Evolutionary conservation across 257 asterid genomes (phyloP), one percentile per base, ranked within the genome.

Genomic region (Solanum piurae): DNA sequence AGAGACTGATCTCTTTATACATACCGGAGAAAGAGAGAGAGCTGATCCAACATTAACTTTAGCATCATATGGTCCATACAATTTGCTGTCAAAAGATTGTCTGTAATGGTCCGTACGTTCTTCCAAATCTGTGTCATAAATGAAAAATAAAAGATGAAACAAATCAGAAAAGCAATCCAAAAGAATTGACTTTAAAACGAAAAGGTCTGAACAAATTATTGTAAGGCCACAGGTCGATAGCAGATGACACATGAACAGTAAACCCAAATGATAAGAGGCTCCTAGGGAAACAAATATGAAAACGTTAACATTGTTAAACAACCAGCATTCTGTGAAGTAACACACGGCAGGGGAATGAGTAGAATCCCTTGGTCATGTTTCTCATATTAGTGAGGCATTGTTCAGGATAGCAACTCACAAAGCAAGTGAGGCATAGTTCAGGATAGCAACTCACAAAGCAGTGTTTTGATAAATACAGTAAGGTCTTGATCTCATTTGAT

Each of bases 51-150:
- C 99, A 82, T 93, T 96, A 90, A 86, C 87, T 86, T 94, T 94
- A 31, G 90, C 88, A 58, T 94, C 98, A 85, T 90, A 94, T 86
- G 91, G 92, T 84, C 95, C 97, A 89, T 90, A 92, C 83, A 88
- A 87, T 93, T 94, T 95, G 92, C 92, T 89, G 69, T 96, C 99
- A 86, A 91, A 93, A 62, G 99, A 88, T 87, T 88, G 93, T 86
- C 90, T 88, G 94, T 90, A 93, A 87, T 90, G 93, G 23, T 93
- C 96, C 89, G 87, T 94, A 91, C 89, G 95, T 90, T 94, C 98
- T 12, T 87, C 77, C 23, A 92, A 86, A 88, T 83, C 98, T 93
- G 95, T 84, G 88, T 64, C 87, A 90, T 23, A 89, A 86, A 80
- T 55, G 33, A 85, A 80, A 85, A 68, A 85, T 8, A 73, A 46